Percentiles rank a stretch among this genome's conserved stretches.
phyloP scores from a whole-genome alignment of 345 rosid genomes.

The Cardamine occulta region DNA sequence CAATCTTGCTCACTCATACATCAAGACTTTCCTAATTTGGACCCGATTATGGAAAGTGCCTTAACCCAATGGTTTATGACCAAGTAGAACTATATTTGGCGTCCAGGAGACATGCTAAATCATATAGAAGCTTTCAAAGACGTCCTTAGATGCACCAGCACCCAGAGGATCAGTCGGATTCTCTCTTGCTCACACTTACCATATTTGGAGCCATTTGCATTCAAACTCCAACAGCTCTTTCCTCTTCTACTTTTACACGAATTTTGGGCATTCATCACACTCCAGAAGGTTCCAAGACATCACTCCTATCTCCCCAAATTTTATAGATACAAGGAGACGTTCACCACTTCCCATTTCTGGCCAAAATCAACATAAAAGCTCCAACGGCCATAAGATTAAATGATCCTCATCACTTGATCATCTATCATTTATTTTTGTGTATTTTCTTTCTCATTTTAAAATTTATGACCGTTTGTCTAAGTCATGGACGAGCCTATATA shows the following conservation, averaged over 20 bases:
- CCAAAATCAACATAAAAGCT: background rate
- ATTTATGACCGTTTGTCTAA: background rate
- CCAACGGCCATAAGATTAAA: background rate
- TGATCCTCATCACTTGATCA: background rate
- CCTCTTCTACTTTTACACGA: background rate
- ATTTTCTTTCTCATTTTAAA: background rate
- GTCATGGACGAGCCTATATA: background rate
- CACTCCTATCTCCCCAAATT: background rate
- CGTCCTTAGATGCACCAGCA: no score
- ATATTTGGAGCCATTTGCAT: background rate
- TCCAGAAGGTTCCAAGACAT: background rate
- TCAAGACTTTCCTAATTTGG: no score
- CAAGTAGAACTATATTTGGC: no score
- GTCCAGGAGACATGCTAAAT: no score
- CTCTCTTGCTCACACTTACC: background rate
- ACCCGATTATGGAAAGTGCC: no score
- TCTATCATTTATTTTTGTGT: no score
- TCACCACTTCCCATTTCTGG: background rate
- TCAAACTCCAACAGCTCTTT: background rate
- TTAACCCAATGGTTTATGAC: no score
- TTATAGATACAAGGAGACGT: background rate
- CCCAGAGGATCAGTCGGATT: background rate
- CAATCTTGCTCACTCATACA: no score
- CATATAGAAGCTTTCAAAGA: no score
- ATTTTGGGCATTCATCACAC: background rate